Evolutionary conservation across 768 basidiomycete species (phyloP), one percentile per base, ranked within the genome.

Genomic region (Hygrophorus pudorinus): DNA sequence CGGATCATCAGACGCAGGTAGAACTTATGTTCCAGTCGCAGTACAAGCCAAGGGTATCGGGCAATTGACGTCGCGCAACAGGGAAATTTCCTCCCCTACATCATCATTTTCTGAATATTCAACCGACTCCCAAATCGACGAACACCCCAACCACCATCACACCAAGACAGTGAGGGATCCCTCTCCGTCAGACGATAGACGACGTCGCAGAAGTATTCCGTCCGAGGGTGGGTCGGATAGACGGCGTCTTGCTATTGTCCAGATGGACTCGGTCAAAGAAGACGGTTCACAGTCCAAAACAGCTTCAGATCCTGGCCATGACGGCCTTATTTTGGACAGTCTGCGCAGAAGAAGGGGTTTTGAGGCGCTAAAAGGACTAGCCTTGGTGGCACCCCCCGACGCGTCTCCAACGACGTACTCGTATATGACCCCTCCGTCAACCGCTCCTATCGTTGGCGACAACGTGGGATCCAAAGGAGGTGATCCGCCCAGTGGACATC

Each of bases 301-400:
- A 44, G 53, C 48, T 42, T 61, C 59, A 14, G 56, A 51, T 14
- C 47, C 58, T 53, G 37, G 24, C 18, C 29, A 32, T 35, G 49
- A 41, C 41, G 42, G 18, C 34, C 42, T 12, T 52, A 56, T 46
- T 56, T 59, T 33, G 52, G 51, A 51, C 47, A 60, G 63, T 30
- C 49, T 68, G 45, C 65, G 62, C 36, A 61, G 71, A 31, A 63
- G 66, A 44, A 65, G 70, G 16, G 65, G 66, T 13, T 52, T 67
- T 42, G 59, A 65, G 44, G 61, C 65, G 30, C 63, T 74, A 9
- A 59, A 64, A 8, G 75, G 76, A 42, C 67, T 85, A 18, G 78
- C 82, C 42, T 67, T 86, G 50, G 78, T 85, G 48, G 79, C 80
- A 42, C 84, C 82, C 40, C 81, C 82, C 31, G 85, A 84, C 59